Evolutionary conservation across 768 basidiomycete species (phyloP).

Genomic region (Tylopilus rubrobrunneus): DNA sequence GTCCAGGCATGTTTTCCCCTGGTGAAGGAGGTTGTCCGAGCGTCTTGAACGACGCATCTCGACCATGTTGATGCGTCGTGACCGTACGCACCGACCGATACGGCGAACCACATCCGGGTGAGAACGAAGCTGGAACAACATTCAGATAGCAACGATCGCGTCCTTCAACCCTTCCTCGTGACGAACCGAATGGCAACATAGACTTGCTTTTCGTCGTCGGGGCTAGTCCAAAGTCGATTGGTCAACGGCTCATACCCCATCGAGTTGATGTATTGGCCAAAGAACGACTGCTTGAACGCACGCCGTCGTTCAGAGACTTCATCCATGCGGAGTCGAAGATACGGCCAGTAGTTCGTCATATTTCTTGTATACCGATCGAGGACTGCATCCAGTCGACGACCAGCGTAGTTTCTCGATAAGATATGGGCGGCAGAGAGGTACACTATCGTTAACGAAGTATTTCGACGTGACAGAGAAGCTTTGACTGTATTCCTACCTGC

Average conservation of each 20-base stretch:
- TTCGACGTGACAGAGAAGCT: not conserved
- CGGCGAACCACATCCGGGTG: slow-evolving; percentile 58
- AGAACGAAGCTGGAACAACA: slow-evolving; percentile 50
- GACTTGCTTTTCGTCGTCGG: slow-evolving; percentile 55
- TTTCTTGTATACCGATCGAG: slow-evolving; percentile 37
- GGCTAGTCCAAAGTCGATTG: slow-evolving; percentile 52
- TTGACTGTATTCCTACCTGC: slow-evolving; percentile 40
- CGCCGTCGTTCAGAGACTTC: slow-evolving; percentile 39
- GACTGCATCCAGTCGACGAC: slow-evolving; percentile 42
- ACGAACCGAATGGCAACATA: slow-evolving; percentile 54
- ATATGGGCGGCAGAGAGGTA: slow-evolving; percentile 57
- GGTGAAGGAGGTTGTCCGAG: slow-evolving; percentile 39
- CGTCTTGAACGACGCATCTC: slow-evolving; percentile 31
- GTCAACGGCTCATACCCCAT: slow-evolving; percentile 33
- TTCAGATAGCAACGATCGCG: not conserved
- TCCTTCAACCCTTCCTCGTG: not conserved
- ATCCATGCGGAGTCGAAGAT: slow-evolving; percentile 47
- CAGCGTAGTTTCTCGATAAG: slow-evolving; percentile 45
- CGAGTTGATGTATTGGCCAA: slow-evolving; percentile 35
- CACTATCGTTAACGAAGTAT: slow-evolving; percentile 35
- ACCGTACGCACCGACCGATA: slow-evolving; percentile 47
- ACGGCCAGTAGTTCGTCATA: slow-evolving; percentile 72
- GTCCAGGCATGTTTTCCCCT: not conserved
- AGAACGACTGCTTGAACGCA: slow-evolving; percentile 48
- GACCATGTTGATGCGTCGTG: slow-evolving; percentile 34